Evolutionary conservation across 2,329 filamentous ascomycete species (phyloP).

Genomic region (Cladosporium sp.): DNA sequence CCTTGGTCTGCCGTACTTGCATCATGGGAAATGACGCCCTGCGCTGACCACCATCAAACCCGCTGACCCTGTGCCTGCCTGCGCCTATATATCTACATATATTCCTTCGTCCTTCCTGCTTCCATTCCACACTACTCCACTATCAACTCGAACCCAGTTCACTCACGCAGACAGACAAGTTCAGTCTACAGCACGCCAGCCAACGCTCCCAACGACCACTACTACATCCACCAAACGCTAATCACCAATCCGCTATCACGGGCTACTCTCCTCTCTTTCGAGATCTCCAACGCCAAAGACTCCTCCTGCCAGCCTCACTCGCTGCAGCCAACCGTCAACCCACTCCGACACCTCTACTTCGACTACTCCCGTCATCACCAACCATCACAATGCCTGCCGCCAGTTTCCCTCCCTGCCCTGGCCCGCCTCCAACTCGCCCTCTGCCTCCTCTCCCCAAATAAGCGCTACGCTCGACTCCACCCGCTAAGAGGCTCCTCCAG

Average conservation of each 20-base stretch:
- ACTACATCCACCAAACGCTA: not conserved
- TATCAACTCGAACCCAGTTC: not conserved
- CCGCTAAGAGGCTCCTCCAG: not conserved
- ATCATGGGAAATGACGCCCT: conserved; percentile 24
- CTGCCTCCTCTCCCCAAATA: conserved; percentile 41
- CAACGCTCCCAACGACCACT: not conserved
- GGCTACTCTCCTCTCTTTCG: conserved; percentile 13
- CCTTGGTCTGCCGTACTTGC: conserved; percentile 20
- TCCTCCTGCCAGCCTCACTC: conserved; percentile 11
- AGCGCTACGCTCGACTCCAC: not conserved
- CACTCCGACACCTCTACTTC: conserved; percentile 1
- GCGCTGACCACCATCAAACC: not conserved
- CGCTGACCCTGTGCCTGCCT: conserved; percentile 4
- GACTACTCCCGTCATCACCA: conserved; percentile 6
- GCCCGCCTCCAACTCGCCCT: conserved; percentile 45
- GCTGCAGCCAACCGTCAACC: conserved; percentile 7
- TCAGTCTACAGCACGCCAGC: not conserved
- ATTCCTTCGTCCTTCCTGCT: conserved; percentile 3
- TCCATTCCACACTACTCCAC: not conserved
- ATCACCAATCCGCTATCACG: conserved; percentile 3
- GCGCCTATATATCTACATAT: no score
- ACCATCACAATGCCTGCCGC: conserved; percentile 35
- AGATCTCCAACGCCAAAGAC: conserved; percentile 12
- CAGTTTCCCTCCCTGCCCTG: conserved; percentile 45
- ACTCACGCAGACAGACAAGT: not conserved